Evolutionary conservation across 306 rosid species (phyloP), one percentile per base, ranked within the genome.

Genomic region (Vigna hirtella): DNA sequence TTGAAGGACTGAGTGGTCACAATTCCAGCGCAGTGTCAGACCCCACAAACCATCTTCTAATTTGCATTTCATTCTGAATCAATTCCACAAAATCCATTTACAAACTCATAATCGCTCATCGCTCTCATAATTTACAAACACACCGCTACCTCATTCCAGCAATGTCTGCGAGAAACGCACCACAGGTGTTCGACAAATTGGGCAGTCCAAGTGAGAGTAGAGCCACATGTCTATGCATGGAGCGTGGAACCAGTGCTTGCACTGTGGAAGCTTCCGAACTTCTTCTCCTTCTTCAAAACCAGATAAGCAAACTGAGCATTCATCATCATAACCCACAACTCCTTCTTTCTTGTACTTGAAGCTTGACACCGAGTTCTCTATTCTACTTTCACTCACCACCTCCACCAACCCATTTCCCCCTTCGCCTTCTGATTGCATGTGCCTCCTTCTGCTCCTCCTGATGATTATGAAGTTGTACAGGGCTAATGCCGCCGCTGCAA

Each of bases 171-270:
- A 69, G 45, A 55, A 66, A 2, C 77, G 69, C 3, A 38, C 63
- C 1, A 74, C 87, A 14, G 89, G 89, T 6, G 97, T 40, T 9
- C 98, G 87, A 74, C 98, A 93, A 75, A 93, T 77, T 8, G 98
- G 98, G 75, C 97, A 93, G 66, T 93, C 98, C 0, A 72, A 73
- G 87, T 91, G 98, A 61, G 98, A 93, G 80, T 73, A 72, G 10
- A 93, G 92, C 98, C 98, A 93, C 95, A 88, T 91, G 24, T 91
- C 97, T 43, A 93, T 91, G 73, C 98, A 93, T 6, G 58, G 63
- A 24, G 89, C 87, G 22, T 93, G 98, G 59, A 93, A 93, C 1
- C 78, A 84, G 84, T 91, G 98, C 0, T 87, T 79, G 83, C 97
- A 93, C 36, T 80, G 57, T 5, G 92, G 97, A 22, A 93, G 77